Evolutionary conservation across 139 green algal genomes (phyloP).

Genomic region (Monoraphidium neglectum): DNA sequence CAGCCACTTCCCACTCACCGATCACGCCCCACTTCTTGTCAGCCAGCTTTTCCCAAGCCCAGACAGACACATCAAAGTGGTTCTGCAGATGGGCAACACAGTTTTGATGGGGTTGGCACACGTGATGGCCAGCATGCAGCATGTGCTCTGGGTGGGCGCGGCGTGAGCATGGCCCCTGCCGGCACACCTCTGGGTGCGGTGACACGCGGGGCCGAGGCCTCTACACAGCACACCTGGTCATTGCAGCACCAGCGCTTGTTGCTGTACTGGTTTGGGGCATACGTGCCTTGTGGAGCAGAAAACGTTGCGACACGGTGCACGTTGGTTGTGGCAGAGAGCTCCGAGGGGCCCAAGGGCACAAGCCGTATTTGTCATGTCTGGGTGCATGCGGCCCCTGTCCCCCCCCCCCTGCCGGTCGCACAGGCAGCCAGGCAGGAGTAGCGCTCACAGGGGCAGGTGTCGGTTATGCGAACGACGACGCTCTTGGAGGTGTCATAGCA

Average conservation of each 20-base stretch:
- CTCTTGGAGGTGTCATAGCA: slow-evolving; percentile 20
- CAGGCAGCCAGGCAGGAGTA: too few relatives aligned
- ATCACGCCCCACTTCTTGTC: slow-evolving; percentile 52
- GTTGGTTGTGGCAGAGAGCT: too few relatives aligned
- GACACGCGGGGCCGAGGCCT: too few relatives aligned
- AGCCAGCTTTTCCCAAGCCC: slow-evolving; percentile 45
- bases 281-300: neutral
- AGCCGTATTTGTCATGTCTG: too few relatives aligned
- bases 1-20: slow-evolving; percentile 24
- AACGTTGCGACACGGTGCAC: neutral
- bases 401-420: too few relatives aligned
- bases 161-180: too few relatives aligned
- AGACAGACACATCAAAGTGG: slow-evolving; percentile 22
- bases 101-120: too few relatives aligned
- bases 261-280: slow-evolving; percentile 16
- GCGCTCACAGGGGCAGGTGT: slow-evolving; percentile 23
- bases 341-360: too few relatives aligned
- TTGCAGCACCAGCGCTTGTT: slow-evolving; percentile 36
- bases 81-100: neutral
- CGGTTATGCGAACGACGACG: slow-evolving; percentile 19
- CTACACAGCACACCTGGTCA: slow-evolving; percentile 14
- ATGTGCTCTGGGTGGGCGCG: too few relatives aligned
- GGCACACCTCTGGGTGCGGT: too few relatives aligned
- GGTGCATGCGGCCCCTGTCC: too few relatives aligned
- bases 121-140: too few relatives aligned